Evolutionary conservation across 225 moss, liverwort and hornwort species (phyloP).

Genomic region (Bryum argenteum): DNA sequence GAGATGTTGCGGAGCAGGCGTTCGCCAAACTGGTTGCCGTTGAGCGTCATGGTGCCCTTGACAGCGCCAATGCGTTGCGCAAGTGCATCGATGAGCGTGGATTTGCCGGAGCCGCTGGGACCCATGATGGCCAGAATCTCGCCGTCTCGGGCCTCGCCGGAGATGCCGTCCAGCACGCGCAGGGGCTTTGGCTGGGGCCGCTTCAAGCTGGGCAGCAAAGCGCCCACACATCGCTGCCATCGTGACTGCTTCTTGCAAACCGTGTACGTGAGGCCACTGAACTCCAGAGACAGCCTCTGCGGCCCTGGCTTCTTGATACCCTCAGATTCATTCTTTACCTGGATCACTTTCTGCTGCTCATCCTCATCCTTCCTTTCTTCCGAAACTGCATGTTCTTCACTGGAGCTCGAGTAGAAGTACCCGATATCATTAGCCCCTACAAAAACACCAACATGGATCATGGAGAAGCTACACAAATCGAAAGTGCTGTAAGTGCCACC

Average conservation of each 20-base stretch:
- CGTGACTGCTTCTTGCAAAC: slow-evolving; percentile 44
- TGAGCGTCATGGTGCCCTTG: slow-evolving; percentile 75
- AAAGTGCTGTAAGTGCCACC: no score
- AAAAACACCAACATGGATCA: neutral
- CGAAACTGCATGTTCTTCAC: neutral
- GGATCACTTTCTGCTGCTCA: neutral
- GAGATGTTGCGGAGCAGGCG: slow-evolving; percentile 80
- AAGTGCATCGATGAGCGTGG: slow-evolving; percentile 88
- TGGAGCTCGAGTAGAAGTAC: slow-evolving; percentile 33
- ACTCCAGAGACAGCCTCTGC: slow-evolving; percentile 56
- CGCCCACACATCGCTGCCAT: slow-evolving; percentile 36
- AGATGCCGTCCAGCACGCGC: slow-evolving; percentile 66
- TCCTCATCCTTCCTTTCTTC: neutral
- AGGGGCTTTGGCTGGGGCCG: slow-evolving; percentile 33
- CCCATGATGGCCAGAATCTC: slow-evolving; percentile 92
- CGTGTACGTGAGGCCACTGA: slow-evolving; percentile 75
- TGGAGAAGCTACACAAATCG: no score
- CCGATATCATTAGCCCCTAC: slow-evolving; percentile 13
- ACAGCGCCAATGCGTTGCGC: slow-evolving; percentile 75
- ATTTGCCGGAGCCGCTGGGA: slow-evolving; percentile 87
- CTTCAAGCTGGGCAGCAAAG: slow-evolving; percentile 23
- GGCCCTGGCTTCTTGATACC: neutral
- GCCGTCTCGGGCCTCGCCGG: slow-evolving; percentile 75
- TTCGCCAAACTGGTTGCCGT: slow-evolving; percentile 71
- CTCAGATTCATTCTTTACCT: slow-evolving; percentile 20